Base-by-base conservation (phyloP, 495 filamentous ascomycete genomes). In the Hypomontagnella submonticulosa region DNA sequence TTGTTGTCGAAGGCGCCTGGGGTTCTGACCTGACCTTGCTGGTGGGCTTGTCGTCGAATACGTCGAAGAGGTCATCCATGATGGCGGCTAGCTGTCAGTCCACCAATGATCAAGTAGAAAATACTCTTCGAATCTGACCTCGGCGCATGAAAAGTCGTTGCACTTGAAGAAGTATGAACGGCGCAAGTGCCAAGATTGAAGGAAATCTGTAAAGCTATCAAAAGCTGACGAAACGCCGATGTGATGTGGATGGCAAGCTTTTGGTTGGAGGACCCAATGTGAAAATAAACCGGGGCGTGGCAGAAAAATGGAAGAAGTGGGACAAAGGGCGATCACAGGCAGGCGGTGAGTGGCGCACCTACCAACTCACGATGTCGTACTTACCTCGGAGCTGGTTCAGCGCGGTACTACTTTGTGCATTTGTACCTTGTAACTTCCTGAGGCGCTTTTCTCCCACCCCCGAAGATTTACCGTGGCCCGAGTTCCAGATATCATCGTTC, bases 31-130 rank as follows among this genome's bases (percentile, higher is more conserved):
- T 79, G 68, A 48, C 61, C 51, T 60, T 70, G 49, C 54, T 36
- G 52, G 33, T 13, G 20, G 71, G 64, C 37, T 67, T 42, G 30
- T 90, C 85, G 44, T 93, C 88, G 73, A 96, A 94, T 55, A 93
- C 92, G 61, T 91, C 87, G 69, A 95, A 96, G 30, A 95, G 83
- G 55, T 93, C 90, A 73, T 93, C 90, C 90, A 92, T 92, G 57
- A 51, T 75, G 53, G 51, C 54, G 67, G 18, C 4, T 42, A 11
- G 27, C 37, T 11, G 11, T 16, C 38, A 19, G 33, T 53, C 18
- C 10, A 12, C 38, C 34, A 27, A 40, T 36, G 18, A 40, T 43
- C 16, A 8, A 15, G 6, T 43, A 38, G 11, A n/a, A 38, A 8
- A 7, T 23, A 40, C 23, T n/a, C 9, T 5, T 53, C 4, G 18